These are phyloP conservation scores for Oryza australiensis DNA, from an alignment of 176 grass and related monocot genomes.

Conservation along the genomic window DNA sequence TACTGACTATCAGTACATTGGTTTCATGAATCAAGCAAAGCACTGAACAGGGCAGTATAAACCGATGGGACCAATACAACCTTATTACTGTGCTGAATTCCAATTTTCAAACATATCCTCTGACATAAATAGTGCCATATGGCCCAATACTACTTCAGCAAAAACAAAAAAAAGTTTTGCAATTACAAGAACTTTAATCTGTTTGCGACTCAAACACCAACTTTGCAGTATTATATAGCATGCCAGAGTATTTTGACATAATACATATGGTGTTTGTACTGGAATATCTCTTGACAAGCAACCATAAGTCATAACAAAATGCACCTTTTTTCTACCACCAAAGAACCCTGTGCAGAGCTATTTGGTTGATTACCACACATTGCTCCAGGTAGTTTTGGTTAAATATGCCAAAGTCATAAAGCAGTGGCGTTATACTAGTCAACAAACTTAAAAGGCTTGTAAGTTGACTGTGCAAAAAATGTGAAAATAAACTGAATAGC, in stretches of 20 bases:
- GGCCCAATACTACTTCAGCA: conserved; percentile 16
- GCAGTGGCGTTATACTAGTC: not conserved
- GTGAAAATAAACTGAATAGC: not conserved
- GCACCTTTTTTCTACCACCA: not conserved
- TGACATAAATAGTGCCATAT: not conserved
- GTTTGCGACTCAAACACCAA: not conserved
- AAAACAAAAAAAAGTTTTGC: not conserved
- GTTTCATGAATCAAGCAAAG: conserved; percentile 19
- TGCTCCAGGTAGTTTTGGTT: not conserved
- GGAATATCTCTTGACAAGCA: conserved; percentile 1
- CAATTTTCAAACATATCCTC: not conserved
- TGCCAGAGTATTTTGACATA: not conserved
- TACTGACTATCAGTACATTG: not conserved
- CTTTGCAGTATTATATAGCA: conserved; percentile 2
- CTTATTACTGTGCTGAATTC: not conserved
- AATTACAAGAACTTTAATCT: not conserved
- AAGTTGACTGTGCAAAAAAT: not conserved
- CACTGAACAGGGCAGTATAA: conserved; percentile 1
- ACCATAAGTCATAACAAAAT: not conserved
- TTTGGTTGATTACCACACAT: not conserved
- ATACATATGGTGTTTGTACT: not conserved
- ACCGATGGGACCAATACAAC: not conserved
- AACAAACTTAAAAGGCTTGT: not conserved
- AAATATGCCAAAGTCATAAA: not conserved
- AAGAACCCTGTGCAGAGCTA: not conserved